Conservation (phyloP, 1,139 yeast genomes). For the Geotrichum cucujoidarum region DNA sequence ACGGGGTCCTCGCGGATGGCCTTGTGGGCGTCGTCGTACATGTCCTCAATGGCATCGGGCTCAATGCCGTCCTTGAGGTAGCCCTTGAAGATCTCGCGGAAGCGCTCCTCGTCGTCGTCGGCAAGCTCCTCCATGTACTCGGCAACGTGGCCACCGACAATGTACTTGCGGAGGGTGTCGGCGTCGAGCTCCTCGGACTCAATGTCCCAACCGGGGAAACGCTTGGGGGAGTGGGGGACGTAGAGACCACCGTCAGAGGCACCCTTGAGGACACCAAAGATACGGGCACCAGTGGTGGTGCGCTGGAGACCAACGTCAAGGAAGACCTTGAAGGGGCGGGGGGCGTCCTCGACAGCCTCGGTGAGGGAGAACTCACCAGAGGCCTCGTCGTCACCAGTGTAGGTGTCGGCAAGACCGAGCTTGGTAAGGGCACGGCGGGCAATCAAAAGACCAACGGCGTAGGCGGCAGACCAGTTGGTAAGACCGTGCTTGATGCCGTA, state of each 20-base stretch:
- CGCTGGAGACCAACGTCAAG: constrained; percentile 99
- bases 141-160: constrained; percentile 99
- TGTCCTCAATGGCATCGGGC: constrained; percentile 94
- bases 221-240: constrained; percentile 99
- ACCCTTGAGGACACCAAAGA: constrained; percentile 99
- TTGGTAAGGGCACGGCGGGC: constrained; percentile 99
- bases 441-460: constrained; percentile 96
- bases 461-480: constrained; percentile 99
- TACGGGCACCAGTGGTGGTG: constrained; percentile 99
- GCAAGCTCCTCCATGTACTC: constrained; percentile 99
- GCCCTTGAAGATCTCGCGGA: constrained; percentile 91
- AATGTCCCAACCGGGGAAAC: constrained; percentile 99
- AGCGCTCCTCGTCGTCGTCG: constrained; percentile 99
- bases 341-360: constrained; percentile 98
- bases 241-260: constrained; percentile 99
- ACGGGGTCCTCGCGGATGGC: constrained; percentile 93
- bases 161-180: constrained; percentile 96
- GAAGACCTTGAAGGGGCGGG: constrained; percentile 99
- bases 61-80: constrained; percentile 97
- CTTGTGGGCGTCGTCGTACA: constrained; percentile 92
- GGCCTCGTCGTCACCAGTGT: constrained; percentile 98
- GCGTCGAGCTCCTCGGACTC: constrained; percentile 98
- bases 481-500: constrained; percentile 98
- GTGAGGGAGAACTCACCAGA: constrained; percentile 98
- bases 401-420: constrained; percentile 97